Evolutionary conservation across 352 stramenopile species (phyloP).

Genomic region (Pythium biforme): DNA sequence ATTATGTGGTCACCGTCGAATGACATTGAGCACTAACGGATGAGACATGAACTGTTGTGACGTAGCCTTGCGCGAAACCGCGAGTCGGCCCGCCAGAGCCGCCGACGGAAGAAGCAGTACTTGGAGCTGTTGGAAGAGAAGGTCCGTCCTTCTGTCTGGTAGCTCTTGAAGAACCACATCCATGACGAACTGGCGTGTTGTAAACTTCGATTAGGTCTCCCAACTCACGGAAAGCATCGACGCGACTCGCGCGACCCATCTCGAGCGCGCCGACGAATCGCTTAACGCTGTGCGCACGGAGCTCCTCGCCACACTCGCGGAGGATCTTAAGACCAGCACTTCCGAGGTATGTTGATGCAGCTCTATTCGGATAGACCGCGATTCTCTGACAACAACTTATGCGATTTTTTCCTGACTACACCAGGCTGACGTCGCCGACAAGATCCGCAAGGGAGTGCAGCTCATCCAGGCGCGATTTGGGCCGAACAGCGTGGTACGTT

Average conservation of each 20-base stretch:
- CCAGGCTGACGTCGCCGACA: constrained; percentile 44
- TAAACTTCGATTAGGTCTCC: constrained; percentile 46
- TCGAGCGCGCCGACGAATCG: constrained; percentile 75
- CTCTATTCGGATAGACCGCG: background rate
- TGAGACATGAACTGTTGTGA: background rate
- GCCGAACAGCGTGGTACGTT: constrained; percentile 64
- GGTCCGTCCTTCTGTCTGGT: constrained; percentile 23
- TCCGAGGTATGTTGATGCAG: constrained; percentile 28
- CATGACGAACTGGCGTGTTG: background rate
- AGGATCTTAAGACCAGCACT: constrained; percentile 68
- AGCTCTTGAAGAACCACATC: background rate
- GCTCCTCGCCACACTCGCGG: constrained; percentile 61
- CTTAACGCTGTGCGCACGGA: constrained; percentile 76
- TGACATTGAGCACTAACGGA: background rate
- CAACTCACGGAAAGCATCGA: constrained; percentile 89
- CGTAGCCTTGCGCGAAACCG: constrained; percentile 71
- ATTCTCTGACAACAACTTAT: background rate
- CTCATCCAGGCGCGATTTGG: constrained; percentile 83
- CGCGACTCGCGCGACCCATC: constrained; percentile 64
- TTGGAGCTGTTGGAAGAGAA: constrained; percentile 88
- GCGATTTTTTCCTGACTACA: background rate
- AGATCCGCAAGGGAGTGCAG: constrained; percentile 77
- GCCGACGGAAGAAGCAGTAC: constrained; percentile 89
- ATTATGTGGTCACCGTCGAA: background rate
- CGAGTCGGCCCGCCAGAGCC: constrained; percentile 87